Evolutionary conservation across 441 rosid species (phyloP), one percentile per base, ranked within the genome.

Genomic region (Arabidopsis hybrid): DNA sequence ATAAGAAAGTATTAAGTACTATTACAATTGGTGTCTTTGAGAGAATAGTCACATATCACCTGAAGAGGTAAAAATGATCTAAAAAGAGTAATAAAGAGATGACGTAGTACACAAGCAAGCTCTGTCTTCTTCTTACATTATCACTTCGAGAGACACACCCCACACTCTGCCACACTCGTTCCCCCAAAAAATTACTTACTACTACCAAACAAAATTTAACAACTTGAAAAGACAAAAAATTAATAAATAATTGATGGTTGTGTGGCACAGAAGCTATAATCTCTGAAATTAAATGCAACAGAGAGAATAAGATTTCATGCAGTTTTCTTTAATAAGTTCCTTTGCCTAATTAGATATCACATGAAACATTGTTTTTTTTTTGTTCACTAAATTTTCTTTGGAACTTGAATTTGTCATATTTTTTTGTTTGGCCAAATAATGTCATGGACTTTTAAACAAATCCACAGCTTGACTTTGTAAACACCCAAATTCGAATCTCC

Each of bases 171-270:
- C 66, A 56, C 57, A 52, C 55, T 39, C 79, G 21, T 21, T 60
- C n/a, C 57, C 64, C 69, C 64, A 8, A 35, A 74, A 69, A 75
- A n/a, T 55, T 56, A 49, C 47, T 60, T 69, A 46, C 75, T 56
- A 46, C 75, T 56, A 69, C 61, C 71, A 63, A 76, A 76, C 79
- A 76, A 69, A 75, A 29, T 38, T 38, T 62, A 62, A 45, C 76
- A 11, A 62, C 65, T 49, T 64, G 65, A 56, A 47, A n/a, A 69
- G 66, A 63, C 59, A 21, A 63, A 47, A 69, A 53, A 6, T 36
- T 69, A 35, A 53, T 53, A 26, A 1, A 45, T 13, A 62, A 55
- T 63, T 62, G 65, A 63, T 4, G 70, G 21, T 69, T 69, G 79
- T 69, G 79, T 56, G 43, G 55, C 45, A 45, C 60, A 75, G 65